Evolutionary conservation across 768 basidiomycete genomes (phyloP), one percentile per base, ranked within the genome.

Genomic region (Glaciozyma antarctica): DNA sequence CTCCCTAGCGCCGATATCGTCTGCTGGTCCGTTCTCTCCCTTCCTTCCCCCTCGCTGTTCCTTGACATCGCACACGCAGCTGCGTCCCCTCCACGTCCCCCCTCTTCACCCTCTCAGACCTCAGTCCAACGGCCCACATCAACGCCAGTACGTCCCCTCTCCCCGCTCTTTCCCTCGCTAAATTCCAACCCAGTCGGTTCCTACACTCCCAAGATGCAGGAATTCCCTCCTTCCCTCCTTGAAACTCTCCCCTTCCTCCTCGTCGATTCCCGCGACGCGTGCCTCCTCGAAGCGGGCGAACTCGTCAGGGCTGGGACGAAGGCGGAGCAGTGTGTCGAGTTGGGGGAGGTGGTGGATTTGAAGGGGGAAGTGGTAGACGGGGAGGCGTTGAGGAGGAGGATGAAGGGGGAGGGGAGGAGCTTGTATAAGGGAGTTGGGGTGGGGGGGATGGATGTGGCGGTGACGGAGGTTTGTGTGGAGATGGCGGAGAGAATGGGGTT

Each of bases 21-120:
- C 54, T 75, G 75, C 70, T 15, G 49, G 49, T 51, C n/a, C n/a
- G n/a, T 24, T 7, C n/a, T 51, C n/a, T 22, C 22, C 21, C 16
- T 28, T 17, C 16, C 52, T 16, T 24, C 41, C 6, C 10, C 8
- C 17, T 28, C 1, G 3, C 41, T 49, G 28, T 48, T 19, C 21
- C 5, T 10, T 41, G 30, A 12, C 9, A 10, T 16, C 17, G 26
- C n/a, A 16, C 12, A 10, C 10, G 6, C 55, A 65, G 65, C 45
- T 72, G 74, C 54, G 74, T 74, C 0, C 75, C 75, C 0, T 71
- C 72, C 21, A 73, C 69, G 0, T 30, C 10, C 8, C 72, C 75
- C 0, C 60, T 75, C 3, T 74, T 75, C 63, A 30, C 56, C 0
- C 4, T 38, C 1, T 28, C 38, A 0, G 62, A 67, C 34, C 66